Percentiles rank a stretch among this genome's conserved stretches.
Conservation (phyloP, 495 filamentous ascomycete species). For the Daldinia vernicosa region DNA sequence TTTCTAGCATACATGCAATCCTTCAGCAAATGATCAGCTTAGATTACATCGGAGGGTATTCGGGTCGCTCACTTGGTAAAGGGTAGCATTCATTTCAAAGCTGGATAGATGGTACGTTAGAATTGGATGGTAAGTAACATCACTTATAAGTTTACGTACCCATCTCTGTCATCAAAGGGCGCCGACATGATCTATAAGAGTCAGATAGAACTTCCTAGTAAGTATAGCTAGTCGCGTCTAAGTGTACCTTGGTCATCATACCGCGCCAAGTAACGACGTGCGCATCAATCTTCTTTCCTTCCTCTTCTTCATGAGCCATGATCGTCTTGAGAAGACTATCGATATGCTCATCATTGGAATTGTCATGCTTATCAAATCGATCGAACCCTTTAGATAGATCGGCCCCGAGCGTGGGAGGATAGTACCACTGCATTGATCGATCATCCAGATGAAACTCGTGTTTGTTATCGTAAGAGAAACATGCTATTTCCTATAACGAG, state of each 20-base stretch:
- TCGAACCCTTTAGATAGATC: constrained; percentile 83
- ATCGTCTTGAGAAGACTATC: constrained; percentile 84
- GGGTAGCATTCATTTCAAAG: constrained; percentile 96
- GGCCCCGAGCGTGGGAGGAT: constrained; percentile 73
- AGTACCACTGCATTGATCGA: constrained; percentile 86
- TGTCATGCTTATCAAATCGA: constrained; percentile 83
- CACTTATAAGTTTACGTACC: constrained; percentile 59
- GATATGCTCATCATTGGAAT: constrained; percentile 84
- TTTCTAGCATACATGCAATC: constrained; percentile 73
- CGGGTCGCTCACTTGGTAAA: constrained; percentile 75
- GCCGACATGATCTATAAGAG: constrained; percentile 77
- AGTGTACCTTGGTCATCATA: constrained; percentile 93
- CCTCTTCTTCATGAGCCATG: constrained; percentile 71
- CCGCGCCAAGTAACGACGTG: constrained; percentile 94
- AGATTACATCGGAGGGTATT: neutral
- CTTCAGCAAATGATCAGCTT: constrained; percentile 54
- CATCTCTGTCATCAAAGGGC: constrained; percentile 82
- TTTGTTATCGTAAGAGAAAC: constrained; percentile 88
- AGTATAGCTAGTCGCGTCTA: neutral
- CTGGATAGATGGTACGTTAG: constrained; percentile 53
- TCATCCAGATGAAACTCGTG: constrained; percentile 80
- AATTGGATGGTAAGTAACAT: neutral
- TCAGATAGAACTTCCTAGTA: neutral
- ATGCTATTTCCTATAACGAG: constrained; percentile 75
- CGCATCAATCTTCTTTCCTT: constrained; percentile 70